Evolutionary conservation across 1,284 basidiomycete species (phyloP), one percentile per base, ranked within the genome.

Genomic region (Apiotrichum porosum): DNA sequence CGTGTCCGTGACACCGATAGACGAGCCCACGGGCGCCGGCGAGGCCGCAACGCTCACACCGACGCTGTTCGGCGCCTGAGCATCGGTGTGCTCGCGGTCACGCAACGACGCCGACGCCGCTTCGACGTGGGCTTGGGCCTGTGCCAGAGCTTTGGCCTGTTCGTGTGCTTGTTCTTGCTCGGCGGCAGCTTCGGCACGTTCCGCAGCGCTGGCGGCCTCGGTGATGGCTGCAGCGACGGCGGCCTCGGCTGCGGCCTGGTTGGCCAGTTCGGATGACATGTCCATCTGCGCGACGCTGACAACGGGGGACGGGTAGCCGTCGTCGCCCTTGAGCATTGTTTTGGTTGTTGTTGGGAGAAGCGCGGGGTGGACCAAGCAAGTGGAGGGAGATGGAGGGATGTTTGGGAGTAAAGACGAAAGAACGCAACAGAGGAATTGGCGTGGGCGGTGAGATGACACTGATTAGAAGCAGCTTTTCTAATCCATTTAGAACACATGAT

Each of bases 221-320:
- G 30, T 37, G 14, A 52, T 47, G 19, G 61, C 58, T 5, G 53
- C 53, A 1, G 61, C 60, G 23, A 61, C 60, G 22, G 62, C 53
- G 9, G 63, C 65, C 43, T 66, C 61, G 12, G 62, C 65, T 2
- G 65, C 64, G 5, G 63, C 65, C 43, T 66, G 63, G 44, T 65
- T 62, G 10, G 56, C 66, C 3, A 66, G 52, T 43, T 66, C 64
- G 17, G 52, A 48, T 23, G 61, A 56, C 56, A 67, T 62, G 51
- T 65, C 65, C 51, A 53, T 59, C 36, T 47, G 46, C 23, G 42
- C 55, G 26, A 12, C 19, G 44, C 41, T 18, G 56, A 31, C n/a
- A 48, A 49, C 37, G 3, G 38, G 45, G 17, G 56, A 38, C 10
- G 44, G 32, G 23, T 40, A 37, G 24, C 18, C 30, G 42, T 44